A percentile compares a stretch with the other conserved stretches of the same genome.
These are phyloP conservation scores for Chalciporus sp. DNA, from an alignment of 1,284 basidiomycete genomes.

Conservation along the genomic window DNA sequence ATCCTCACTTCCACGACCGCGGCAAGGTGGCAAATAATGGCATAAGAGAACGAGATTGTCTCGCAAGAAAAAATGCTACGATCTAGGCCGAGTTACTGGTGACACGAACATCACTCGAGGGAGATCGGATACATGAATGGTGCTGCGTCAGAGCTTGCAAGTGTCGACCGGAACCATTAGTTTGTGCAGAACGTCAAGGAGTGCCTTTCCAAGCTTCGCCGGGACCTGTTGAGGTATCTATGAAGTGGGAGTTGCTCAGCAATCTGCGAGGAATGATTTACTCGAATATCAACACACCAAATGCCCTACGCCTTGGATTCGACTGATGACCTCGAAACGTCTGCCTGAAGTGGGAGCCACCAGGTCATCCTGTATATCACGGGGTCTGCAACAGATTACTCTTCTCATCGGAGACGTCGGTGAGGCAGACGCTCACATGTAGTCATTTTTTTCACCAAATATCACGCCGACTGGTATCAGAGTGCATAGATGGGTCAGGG, in stretches of 20 bases:
- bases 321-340: constrained; percentile 42
- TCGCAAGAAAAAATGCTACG: too few relatives aligned
- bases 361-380: constrained; percentile 47
- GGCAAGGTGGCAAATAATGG: too few relatives aligned
- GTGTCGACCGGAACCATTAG: neutral
- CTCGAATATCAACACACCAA: constrained; percentile 38
- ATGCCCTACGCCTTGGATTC: constrained; percentile 48
- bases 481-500: constrained; percentile 42
- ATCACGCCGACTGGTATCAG: constrained; percentile 51
- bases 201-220: constrained; percentile 16
- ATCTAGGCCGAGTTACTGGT: too few relatives aligned
- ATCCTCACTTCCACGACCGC: too few relatives aligned
- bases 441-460: constrained; percentile 51
- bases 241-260: neutral
- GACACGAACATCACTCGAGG: too few relatives aligned
- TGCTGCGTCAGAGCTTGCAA: constrained; percentile 19
- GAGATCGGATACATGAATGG: too few relatives aligned
- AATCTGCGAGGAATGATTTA: neutral
- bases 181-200: constrained; percentile 23
- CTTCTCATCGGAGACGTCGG: neutral
- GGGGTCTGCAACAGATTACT: constrained; percentile 35
- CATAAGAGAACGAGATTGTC: too few relatives aligned
- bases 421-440: constrained; percentile 41
- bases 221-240: constrained; percentile 32
- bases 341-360: constrained; percentile 46